These are phyloP conservation scores for Physaria fendleri DNA, from an alignment of 345 rosid species.

Conservation along the genomic window DNA sequence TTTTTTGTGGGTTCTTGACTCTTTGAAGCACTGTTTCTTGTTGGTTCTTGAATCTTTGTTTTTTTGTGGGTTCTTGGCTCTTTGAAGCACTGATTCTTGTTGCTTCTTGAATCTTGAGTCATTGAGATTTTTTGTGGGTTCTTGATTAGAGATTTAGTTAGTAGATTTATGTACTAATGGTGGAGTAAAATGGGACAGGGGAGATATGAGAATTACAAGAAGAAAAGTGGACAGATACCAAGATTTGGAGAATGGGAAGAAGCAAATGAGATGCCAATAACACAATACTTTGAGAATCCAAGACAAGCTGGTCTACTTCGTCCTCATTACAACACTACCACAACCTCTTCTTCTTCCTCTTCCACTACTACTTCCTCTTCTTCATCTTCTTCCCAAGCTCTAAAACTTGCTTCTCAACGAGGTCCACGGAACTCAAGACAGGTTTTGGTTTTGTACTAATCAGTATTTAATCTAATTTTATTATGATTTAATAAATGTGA, in stretches of 20 bases:
- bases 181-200: conserved; percentile 22
- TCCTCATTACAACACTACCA: background rate
- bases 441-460: too few species aligned
- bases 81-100: background rate
- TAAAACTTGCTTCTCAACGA: conserved; percentile 21
- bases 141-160: background rate
- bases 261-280: conserved; percentile 78
- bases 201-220: conserved; percentile 34
- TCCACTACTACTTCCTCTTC: conserved; percentile 18
- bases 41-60: too few species aligned
- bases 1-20: background rate
- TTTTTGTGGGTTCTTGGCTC: background rate
- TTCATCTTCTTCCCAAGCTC: conserved; percentile 27
- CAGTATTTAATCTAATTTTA: too few species aligned
- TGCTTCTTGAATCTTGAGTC: too few species aligned
- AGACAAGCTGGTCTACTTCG: conserved; percentile 83
- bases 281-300: conserved; percentile 88
- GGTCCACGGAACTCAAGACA: conserved; percentile 26
- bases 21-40: background rate
- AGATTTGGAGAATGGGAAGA: conserved; percentile 89
- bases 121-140: too few species aligned
- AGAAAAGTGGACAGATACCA: conserved; percentile 79
- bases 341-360: too few species aligned
- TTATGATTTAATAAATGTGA: background rate
- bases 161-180: background rate